A percentile compares a stretch with the other conserved stretches of the same genome.
These are phyloP conservation scores for Diplosphaera chodatii DNA, from an alignment of 139 green algal species.

Conservation along the genomic window DNA sequence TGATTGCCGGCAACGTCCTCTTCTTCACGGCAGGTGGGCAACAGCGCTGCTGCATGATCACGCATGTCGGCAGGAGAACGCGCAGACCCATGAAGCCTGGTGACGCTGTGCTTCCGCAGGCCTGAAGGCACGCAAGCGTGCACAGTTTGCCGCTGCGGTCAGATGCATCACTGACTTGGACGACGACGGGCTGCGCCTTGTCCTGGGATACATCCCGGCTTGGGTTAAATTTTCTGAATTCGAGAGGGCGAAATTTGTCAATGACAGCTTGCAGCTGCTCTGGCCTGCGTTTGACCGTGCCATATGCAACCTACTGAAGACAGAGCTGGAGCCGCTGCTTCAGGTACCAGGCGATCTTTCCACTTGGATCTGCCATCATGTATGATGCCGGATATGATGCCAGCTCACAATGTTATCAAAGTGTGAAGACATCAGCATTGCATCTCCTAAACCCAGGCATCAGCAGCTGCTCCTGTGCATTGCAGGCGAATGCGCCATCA, in stretches of 20 bases:
- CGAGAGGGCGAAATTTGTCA: conserved; percentile 4
- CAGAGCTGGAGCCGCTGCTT: conserved; percentile 20
- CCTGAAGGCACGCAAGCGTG: conserved; percentile 7
- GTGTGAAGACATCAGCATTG: too few species aligned
- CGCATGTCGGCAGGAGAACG: too few species aligned
- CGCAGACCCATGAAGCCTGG: too few species aligned
- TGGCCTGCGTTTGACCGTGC: conserved; percentile 22
- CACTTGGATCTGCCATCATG: too few species aligned
- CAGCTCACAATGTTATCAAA: too few species aligned
- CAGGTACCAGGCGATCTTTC: neutral
- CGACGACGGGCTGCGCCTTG: conserved; percentile 9
- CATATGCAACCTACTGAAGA: conserved; percentile 25
- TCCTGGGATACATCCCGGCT: conserved; percentile 18
- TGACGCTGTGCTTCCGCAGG: too few species aligned
- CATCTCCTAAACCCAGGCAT: too few species aligned
- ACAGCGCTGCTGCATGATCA: too few species aligned
- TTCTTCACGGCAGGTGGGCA: neutral
- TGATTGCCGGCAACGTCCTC: neutral
- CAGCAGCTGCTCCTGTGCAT: too few species aligned
- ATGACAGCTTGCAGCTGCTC: conserved; percentile 13
- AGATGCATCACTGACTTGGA: conserved; percentile 25
- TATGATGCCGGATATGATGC: too few species aligned
- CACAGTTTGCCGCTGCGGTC: conserved; percentile 25
- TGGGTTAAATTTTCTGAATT: conserved; percentile 23
- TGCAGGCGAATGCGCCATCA: neutral